phyloP scores from a whole-genome alignment of 345 rosid species.

The Ricinus communis region DNA sequence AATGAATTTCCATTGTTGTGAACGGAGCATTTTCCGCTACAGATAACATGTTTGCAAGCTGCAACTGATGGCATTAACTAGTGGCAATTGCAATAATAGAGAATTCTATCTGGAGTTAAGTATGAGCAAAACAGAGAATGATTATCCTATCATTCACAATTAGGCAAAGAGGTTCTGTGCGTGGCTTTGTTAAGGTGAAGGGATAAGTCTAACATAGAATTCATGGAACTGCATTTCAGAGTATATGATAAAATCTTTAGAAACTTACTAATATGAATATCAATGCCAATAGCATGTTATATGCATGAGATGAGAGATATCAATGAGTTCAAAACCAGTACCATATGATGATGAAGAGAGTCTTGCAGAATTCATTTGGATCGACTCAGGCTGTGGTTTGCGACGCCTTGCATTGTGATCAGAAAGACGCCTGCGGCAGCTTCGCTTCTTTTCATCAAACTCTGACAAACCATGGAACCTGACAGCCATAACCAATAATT shows the following conservation, averaged over 20 bases:
- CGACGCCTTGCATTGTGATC: constrained; percentile 99
- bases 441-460: constrained; percentile 90
- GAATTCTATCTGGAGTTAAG: not conserved
- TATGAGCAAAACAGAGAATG: too few relatives aligned
- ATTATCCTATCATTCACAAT: too few relatives aligned
- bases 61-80: not conserved
- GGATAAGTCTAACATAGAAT: too few relatives aligned
- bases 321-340: constrained; percentile 31
- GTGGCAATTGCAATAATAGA: not conserved
- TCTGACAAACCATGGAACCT: constrained; percentile 84
- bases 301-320: not conserved
- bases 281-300: not conserved
- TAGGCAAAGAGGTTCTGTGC: not conserved
- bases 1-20: not conserved
- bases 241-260: too few relatives aligned
- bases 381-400: constrained; percentile 68
- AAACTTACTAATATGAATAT: not conserved
- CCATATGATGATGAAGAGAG: constrained; percentile 50
- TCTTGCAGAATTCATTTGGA: constrained; percentile 47
- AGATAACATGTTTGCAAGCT: not conserved
- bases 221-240: not conserved
- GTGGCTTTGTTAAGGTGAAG: not conserved
- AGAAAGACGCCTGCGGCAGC: constrained; percentile 86
- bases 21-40: not conserved
- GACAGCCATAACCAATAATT: constrained; percentile 17